Percentiles rank a stretch among this genome's conserved stretches.
Conservation (phyloP, 768 basidiomycete species). For the Psilocybe azurescens region DNA sequence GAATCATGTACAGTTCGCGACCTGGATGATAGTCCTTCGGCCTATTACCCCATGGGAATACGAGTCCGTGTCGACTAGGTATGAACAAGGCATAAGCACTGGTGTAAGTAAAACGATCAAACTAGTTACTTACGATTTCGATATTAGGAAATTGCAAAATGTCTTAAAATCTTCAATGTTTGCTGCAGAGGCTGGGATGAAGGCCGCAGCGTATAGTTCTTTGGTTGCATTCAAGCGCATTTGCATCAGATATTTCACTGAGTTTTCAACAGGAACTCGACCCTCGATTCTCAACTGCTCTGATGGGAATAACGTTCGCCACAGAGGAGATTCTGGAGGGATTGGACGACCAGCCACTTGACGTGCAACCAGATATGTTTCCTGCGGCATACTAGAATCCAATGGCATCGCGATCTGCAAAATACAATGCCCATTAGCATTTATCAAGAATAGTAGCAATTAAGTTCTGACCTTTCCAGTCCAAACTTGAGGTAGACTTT, state of each 20-base stretch:
- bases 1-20: slow-evolving; percentile 87
- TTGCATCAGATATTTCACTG: slow-evolving; percentile 78
- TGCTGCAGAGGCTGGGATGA: slow-evolving; percentile 55
- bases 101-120: not conserved
- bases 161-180: slow-evolving; percentile 60
- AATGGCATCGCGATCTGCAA: slow-evolving; percentile 79
- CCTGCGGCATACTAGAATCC: slow-evolving; percentile 71
- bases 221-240: slow-evolving; percentile 77
- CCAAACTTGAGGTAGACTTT: slow-evolving; percentile 71
- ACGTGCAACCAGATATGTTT: slow-evolving; percentile 68
- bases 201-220: slow-evolving; percentile 80
- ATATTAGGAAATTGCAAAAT: slow-evolving; percentile 69
- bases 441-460: not conserved
- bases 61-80: slow-evolving; percentile 79
- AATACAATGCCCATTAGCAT: slow-evolving; percentile 21
- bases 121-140: slow-evolving; percentile 61
- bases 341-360: slow-evolving; percentile 81
- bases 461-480: slow-evolving; percentile 62
- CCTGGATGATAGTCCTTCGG: slow-evolving; percentile 79
- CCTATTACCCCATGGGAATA: slow-evolving; percentile 84
- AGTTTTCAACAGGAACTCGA: slow-evolving; percentile 78
- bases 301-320: slow-evolving; percentile 79
- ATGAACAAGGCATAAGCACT: slow-evolving; percentile 10
- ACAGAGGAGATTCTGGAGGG: slow-evolving; percentile 60
- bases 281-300: slow-evolving; percentile 80